Conservation (phyloP, 257 asterid species). For the Capsicum baccatum region DNA sequence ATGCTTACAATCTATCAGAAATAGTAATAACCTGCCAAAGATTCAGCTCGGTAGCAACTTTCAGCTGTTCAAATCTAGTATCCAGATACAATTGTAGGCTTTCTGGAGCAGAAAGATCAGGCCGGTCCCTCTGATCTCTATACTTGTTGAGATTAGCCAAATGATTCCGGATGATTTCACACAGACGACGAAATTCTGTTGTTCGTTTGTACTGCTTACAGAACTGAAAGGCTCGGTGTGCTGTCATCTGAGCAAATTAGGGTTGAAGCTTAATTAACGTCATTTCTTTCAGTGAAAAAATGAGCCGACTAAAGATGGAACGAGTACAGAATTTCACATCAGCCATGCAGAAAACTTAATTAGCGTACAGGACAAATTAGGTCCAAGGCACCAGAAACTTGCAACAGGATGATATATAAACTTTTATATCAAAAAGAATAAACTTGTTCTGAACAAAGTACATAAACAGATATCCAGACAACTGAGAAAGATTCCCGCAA, state of each 20-base stretch:
- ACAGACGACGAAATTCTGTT: slow-evolving; percentile 85
- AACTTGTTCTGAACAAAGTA: background rate
- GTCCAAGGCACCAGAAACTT: background rate
- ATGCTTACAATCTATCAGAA: slow-evolving; percentile 13
- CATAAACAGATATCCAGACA: background rate
- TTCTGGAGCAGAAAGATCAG: slow-evolving; percentile 88
- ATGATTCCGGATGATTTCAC: slow-evolving; percentile 92
- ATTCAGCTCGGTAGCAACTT: slow-evolving; percentile 88
- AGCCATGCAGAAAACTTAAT: background rate
- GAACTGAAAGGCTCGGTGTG: slow-evolving; percentile 95
- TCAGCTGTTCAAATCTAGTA: slow-evolving; percentile 91
- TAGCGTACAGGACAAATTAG: background rate
- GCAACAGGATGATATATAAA: background rate
- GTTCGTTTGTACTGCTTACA: slow-evolving; percentile 94
- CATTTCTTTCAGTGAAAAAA: background rate
- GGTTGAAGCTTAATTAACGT: slow-evolving; percentile 26
- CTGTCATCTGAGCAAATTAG: slow-evolving; percentile 71
- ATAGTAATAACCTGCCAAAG: slow-evolving; percentile 84
- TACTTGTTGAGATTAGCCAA: slow-evolving; percentile 90
- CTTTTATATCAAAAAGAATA: background rate
- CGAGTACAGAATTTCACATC: background rate
- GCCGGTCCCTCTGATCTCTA: slow-evolving; percentile 92
- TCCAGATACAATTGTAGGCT: slow-evolving; percentile 89
- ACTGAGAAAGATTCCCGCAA: background rate
- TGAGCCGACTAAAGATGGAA: background rate